Conservation (phyloP, 257 asterid species). For the Apocynum venetum region DNA sequence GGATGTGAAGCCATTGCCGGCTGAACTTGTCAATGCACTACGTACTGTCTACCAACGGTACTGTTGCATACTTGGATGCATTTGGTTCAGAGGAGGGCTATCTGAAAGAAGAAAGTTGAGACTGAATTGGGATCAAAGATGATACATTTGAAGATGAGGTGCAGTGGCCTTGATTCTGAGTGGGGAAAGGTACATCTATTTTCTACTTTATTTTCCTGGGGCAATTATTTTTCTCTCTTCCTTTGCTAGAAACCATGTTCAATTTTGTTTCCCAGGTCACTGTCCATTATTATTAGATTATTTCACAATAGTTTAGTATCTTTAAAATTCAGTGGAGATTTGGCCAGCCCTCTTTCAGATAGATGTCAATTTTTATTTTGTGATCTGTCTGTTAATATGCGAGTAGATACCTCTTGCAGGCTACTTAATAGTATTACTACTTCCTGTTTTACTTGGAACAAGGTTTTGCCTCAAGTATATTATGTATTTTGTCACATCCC, state of each 20-base stretch:
- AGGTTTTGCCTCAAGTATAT: neutral
- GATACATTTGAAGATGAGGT: conserved; percentile 98
- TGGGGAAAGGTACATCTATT: conserved; percentile 87
- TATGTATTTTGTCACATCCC: neutral
- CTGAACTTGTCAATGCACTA: conserved; percentile 61
- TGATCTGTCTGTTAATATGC: neutral
- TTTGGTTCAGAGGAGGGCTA: conserved; percentile 85
- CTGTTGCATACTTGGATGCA: conserved; percentile 62
- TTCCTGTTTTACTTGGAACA: neutral
- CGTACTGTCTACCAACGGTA: conserved; percentile 60
- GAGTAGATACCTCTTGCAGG: neutral
- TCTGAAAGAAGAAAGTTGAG: conserved; percentile 95
- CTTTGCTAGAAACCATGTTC: neutral
- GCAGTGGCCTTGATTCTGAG: conserved; percentile 78
- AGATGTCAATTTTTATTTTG: neutral
- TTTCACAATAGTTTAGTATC: neutral
- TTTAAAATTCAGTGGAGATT: neutral
- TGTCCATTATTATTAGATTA: neutral
- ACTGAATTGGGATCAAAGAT: conserved; percentile 75
- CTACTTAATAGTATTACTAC: neutral
- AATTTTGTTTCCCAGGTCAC: too few relatives aligned
- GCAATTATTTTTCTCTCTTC: conserved; percentile 2
- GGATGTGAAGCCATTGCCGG: conserved; percentile 86
- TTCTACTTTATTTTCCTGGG: conserved; percentile 15
- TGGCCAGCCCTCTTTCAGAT: neutral